A percentile compares a stretch with the other conserved stretches of the same genome.
Conservation (phyloP, 345 rosid genomes). For the Conringia planisiliqua region DNA sequence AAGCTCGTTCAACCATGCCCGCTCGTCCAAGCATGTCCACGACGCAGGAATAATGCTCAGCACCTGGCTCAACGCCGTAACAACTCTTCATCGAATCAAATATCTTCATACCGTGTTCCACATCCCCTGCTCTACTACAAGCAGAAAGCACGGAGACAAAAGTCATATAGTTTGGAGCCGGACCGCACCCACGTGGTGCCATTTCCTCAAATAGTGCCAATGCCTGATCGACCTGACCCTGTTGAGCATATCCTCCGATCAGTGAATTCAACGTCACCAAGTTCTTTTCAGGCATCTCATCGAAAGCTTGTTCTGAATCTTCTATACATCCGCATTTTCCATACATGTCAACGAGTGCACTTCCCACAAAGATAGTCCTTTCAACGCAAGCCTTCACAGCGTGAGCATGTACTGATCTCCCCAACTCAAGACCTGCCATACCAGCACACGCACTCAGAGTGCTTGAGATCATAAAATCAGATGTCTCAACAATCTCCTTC, state of each 20-base stretch:
- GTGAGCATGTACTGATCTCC: constrained; percentile 65
- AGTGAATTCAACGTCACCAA: constrained; percentile 73
- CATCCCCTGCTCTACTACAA: constrained; percentile 78
- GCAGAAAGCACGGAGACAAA: constrained; percentile 75
- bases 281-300: constrained; percentile 59
- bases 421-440: constrained; percentile 60
- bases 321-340: constrained; percentile 86
- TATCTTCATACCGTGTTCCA: constrained; percentile 57
- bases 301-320: constrained; percentile 53
- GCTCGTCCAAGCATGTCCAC: constrained; percentile 86
- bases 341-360: constrained; percentile 84
- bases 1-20: constrained; percentile 70
- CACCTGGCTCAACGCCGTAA: constrained; percentile 59
- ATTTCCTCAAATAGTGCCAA: constrained; percentile 55
- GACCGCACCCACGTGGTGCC: constrained; percentile 33
- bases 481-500: constrained; percentile 49
- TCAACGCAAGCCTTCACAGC: constrained; percentile 69
- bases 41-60: constrained; percentile 78
- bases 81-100: constrained; percentile 59
- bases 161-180: constrained; percentile 64
- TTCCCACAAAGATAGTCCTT: constrained; percentile 60
- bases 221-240: constrained; percentile 62
- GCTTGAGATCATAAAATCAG: constrained; percentile 71
- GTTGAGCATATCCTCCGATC: constrained; percentile 77
- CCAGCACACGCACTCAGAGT: constrained; percentile 71